Percentiles rank a stretch among this genome's conserved stretches.
Evolutionary conservation across 176 grass and related monocot genomes (phyloP).

Genomic region (Alloteropsis semialata): DNA sequence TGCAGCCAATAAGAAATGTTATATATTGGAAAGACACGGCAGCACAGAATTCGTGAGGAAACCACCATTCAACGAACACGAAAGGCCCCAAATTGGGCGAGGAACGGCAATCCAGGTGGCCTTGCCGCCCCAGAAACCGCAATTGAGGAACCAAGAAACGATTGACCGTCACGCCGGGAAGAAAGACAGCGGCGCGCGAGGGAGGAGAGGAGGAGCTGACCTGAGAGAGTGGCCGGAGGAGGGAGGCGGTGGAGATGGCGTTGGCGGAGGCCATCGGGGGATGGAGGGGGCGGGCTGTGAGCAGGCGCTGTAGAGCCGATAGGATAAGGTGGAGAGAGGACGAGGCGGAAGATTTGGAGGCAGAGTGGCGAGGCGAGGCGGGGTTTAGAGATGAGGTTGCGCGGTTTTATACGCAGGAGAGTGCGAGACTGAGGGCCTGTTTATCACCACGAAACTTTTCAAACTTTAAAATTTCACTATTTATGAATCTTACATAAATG

Average conservation of each 20-base stretch:
- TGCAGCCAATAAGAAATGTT: slow-evolving; percentile 1
- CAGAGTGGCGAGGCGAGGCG: neutral
- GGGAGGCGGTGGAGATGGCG: slow-evolving; percentile 54
- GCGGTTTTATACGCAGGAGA: neutral
- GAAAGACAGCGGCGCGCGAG: neutral
- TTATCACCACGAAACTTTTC: too few species aligned
- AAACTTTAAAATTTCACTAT: too few species aligned
- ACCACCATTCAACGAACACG: neutral
- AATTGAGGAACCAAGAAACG: neutral
- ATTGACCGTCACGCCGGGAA: neutral
- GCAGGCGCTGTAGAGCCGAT: neutral
- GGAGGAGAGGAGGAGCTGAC: slow-evolving; percentile 16
- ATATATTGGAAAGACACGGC: neutral
- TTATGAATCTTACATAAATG: too few species aligned
- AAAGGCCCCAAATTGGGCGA: neutral
- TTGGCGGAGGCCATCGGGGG: slow-evolving; percentile 48
- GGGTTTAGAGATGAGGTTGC: slow-evolving; percentile 30
- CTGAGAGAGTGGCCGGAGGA: slow-evolving; percentile 42
- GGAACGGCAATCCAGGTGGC: neutral
- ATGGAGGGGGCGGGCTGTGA: neutral
- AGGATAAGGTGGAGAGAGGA: slow-evolving; percentile 40
- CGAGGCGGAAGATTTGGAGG: neutral
- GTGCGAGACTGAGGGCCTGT: too few species aligned
- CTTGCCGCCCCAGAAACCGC: neutral
- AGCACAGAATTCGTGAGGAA: neutral